Percentiles rank a stretch among this genome's conserved stretches.
Evolutionary conservation across 306 rosid genomes (phyloP).

Genomic region (Delonix regia): DNA sequence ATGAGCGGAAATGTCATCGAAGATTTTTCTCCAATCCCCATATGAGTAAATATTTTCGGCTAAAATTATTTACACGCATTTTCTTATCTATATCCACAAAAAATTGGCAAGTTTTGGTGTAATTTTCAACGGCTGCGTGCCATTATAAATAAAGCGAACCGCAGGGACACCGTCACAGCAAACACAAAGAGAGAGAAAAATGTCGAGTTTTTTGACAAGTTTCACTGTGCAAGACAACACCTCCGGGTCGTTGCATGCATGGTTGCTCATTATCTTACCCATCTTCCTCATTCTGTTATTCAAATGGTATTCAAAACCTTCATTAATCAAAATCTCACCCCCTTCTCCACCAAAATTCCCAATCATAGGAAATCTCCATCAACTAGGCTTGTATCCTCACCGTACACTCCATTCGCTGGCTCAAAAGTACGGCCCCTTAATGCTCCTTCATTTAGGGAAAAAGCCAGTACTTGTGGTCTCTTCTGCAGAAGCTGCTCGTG

Average conservation of each 20-base stretch:
- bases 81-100: no score
- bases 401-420: slow-evolving; percentile 35
- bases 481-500: slow-evolving; percentile 48
- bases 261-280: not conserved
- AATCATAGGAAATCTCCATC: not conserved
- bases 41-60: no score
- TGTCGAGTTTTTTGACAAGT: not conserved
- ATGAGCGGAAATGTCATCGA: no score
- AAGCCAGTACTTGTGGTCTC: slow-evolving; percentile 49
- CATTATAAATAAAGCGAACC: no score
- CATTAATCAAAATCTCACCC: not conserved
- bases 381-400: not conserved
- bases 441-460: slow-evolving; percentile 57
- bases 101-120: no score
- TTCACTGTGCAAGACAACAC: not conserved
- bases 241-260: no score
- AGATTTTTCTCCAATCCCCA: no score
- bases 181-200: not conserved
- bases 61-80: no score
- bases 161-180: not conserved
- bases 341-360: slow-evolving; percentile 39
- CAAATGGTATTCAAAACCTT: slow-evolving; percentile 19
- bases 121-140: no score
- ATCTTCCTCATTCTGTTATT: slow-evolving; percentile 1
- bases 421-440: slow-evolving; percentile 48